Conservation (phyloP, 176 grass and related monocot genomes). For the Carex pumila region DNA sequence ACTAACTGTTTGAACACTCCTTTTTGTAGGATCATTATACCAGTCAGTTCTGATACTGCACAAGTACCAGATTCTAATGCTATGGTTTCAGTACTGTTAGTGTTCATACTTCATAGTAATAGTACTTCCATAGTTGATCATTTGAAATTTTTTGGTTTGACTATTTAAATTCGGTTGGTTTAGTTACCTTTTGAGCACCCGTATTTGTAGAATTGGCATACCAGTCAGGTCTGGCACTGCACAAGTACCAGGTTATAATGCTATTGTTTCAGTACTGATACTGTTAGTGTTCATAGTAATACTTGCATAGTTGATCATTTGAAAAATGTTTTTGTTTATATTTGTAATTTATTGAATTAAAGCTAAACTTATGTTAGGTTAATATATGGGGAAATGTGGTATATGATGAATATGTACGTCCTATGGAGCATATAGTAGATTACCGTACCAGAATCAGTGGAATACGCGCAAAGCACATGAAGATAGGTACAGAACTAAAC, state of each 20-base stretch:
- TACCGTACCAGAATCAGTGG: constrained; percentile 87
- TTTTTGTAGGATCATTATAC: not conserved
- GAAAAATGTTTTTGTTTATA: too few species aligned
- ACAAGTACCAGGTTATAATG: too few species aligned
- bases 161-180: too few species aligned
- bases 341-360: not conserved
- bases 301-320: too few species aligned
- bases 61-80: not conserved
- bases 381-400: constrained; percentile 76
- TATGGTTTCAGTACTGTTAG: not conserved
- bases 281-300: too few species aligned
- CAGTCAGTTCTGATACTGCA: not conserved
- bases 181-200: too few species aligned
- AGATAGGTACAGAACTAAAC: constrained; percentile 42
- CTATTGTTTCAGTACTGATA: too few species aligned
- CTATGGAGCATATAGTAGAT: constrained; percentile 73
- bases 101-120: not conserved
- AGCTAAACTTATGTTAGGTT: constrained; percentile 37
- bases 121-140: not conserved
- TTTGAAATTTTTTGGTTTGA: not conserved
- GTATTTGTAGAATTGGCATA: too few species aligned
- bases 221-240: too few species aligned
- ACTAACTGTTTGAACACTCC: too few species aligned
- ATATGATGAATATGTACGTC: constrained; percentile 71
- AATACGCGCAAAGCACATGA: constrained; percentile 87